These are phyloP conservation scores for Gyrodon lividus DNA, from an alignment of 768 basidiomycete genomes.

Conservation along the genomic window DNA sequence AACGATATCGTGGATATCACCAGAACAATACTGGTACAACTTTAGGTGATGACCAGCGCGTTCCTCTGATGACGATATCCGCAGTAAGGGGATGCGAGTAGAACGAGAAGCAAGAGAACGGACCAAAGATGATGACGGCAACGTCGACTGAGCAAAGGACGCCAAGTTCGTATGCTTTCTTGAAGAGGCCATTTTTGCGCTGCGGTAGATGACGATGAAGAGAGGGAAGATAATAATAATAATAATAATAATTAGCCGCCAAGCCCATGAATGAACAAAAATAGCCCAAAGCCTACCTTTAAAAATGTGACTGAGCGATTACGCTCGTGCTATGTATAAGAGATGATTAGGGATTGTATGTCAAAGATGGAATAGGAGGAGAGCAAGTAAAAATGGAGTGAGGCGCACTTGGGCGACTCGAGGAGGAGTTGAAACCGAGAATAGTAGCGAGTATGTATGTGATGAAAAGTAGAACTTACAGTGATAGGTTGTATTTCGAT, in stretches of 20 bases:
- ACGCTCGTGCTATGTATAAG: conserved; percentile 78
- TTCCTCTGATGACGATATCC: conserved; percentile 53
- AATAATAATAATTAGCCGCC: conserved; percentile 39
- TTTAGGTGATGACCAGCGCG: conserved; percentile 77
- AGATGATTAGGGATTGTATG: conserved; percentile 30
- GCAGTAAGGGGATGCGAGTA: neutral
- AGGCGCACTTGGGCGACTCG: conserved; percentile 7
- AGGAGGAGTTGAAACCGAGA: conserved; percentile 14
- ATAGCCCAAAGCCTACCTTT: conserved; percentile 73
- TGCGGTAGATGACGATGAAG: conserved; percentile 32
- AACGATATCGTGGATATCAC: conserved; percentile 67
- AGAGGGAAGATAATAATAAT: conserved; percentile 14
- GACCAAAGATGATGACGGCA: conserved; percentile 84
- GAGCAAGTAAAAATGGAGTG: conserved; percentile 32
- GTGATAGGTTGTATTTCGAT: conserved; percentile 82
- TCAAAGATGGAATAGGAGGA: conserved; percentile 31
- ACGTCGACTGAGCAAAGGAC: conserved; percentile 88
- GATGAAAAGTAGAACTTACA: conserved; percentile 42
- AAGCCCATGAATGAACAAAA: conserved; percentile 45
- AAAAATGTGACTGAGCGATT: conserved; percentile 90
- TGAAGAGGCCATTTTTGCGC: conserved; percentile 90
- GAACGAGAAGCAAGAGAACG: conserved; percentile 26
- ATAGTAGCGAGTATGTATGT: conserved; percentile 13
- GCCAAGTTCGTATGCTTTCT: conserved; percentile 89
- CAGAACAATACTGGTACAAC: conserved; percentile 79